Evolutionary conservation across 2,329 filamentous ascomycete genomes (phyloP).

Genomic region (Penicillium sp.): DNA sequence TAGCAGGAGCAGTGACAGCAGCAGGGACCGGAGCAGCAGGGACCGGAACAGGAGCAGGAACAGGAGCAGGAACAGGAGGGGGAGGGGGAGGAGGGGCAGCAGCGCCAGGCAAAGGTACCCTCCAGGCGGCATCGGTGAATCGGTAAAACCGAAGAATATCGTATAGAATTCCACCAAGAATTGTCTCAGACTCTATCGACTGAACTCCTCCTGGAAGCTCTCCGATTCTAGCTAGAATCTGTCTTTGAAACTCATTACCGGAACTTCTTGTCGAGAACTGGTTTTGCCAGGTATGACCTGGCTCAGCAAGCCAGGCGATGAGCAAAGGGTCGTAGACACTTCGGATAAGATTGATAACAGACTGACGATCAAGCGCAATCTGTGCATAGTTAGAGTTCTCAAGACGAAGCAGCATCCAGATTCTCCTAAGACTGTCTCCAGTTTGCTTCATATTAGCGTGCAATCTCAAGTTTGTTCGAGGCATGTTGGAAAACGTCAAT

Average conservation of each 20-base stretch:
- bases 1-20: too few relatives aligned
- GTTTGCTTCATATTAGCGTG: fast-evolving
- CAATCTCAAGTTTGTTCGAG: background rate
- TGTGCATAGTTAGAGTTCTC: background rate
- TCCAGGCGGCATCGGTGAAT: background rate
- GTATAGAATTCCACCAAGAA: background rate
- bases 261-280: background rate
- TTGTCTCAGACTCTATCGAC: background rate
- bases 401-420: background rate
- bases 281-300: background rate
- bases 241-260: background rate
- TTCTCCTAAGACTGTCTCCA: background rate
- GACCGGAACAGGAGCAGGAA: background rate
- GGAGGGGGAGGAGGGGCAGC: background rate
- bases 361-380: background rate
- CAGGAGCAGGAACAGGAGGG: background rate
- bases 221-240: background rate
- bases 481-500: background rate
- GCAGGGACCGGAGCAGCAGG: too few relatives aligned
- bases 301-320: background rate
- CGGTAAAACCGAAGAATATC: slow-evolving; percentile 1
- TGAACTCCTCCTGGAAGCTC: background rate
- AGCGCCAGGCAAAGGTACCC: background rate
- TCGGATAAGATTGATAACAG: background rate
- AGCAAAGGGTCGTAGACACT: slow-evolving; percentile 3